Conservation (phyloP, 768 basidiomycete species). For the Trametes sanguinea region DNA sequence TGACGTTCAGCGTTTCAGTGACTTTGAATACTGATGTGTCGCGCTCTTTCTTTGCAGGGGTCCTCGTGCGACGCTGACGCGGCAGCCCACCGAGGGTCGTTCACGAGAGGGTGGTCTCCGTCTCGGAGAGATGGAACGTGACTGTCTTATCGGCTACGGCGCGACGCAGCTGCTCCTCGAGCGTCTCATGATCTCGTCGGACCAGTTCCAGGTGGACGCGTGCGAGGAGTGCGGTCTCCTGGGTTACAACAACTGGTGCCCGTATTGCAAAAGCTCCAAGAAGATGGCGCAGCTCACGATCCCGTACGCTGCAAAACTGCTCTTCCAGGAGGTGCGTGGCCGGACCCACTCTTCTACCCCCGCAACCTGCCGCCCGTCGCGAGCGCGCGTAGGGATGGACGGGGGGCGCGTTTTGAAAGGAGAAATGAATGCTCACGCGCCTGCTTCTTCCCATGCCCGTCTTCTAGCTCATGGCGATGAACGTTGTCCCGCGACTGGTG, state of each 20-base stretch:
- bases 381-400: neutral
- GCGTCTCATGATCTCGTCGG: constrained; percentile 98
- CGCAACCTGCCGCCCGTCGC: neutral
- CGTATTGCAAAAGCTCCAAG: constrained; percentile 98
- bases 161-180: constrained; percentile 95
- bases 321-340: constrained; percentile 80
- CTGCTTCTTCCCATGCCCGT: neutral
- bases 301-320: constrained; percentile 91
- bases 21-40: constrained; percentile 3
- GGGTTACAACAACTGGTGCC: constrained; percentile 95
- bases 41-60: constrained; percentile 52
- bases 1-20: neutral
- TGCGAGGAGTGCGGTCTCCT: constrained; percentile 94
- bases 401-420: neutral
- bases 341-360: neutral
- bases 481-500: constrained; percentile 29
- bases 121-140: constrained; percentile 98
- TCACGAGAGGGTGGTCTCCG: constrained; percentile 97
- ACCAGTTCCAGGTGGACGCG: constrained; percentile 96
- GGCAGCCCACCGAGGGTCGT: constrained; percentile 98
- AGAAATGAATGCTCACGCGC: constrained; percentile 4
- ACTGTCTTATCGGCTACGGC: constrained; percentile 98
- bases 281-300: constrained; percentile 94
- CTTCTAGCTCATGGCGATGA: constrained; percentile 30
- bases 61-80: constrained; percentile 92